Percentiles rank a stretch among this genome's conserved stretches.
Conservation (phyloP, 306 rosid species). For the Prunus mongolica region DNA sequence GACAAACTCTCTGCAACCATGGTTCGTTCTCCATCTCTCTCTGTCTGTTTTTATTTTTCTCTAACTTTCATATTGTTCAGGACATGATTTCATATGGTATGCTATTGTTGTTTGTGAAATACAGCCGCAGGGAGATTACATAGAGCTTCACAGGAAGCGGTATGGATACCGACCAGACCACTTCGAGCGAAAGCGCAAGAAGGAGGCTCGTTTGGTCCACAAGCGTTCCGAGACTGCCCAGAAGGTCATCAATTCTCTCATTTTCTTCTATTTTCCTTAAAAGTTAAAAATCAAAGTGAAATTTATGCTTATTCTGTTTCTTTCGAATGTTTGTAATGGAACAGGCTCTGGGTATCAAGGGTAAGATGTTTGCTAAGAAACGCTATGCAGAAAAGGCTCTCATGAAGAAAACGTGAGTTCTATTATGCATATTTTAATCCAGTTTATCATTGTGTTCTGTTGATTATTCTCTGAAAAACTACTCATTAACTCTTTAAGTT, state of each 20-base stretch:
- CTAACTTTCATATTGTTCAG: background rate
- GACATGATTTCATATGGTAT: background rate
- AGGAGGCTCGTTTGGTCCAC: slow-evolving; percentile 79
- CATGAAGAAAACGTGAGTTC: slow-evolving; percentile 87
- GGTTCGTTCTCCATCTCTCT: slow-evolving; percentile 8
- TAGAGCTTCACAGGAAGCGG: slow-evolving; percentile 81
- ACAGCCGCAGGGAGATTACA: slow-evolving; percentile 98
- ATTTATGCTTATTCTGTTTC: background rate
- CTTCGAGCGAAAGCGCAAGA: slow-evolving; percentile 93
- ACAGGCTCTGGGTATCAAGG: slow-evolving; percentile 81
- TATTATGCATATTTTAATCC: background rate
- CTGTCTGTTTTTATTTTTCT: background rate
- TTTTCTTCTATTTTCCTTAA: background rate
- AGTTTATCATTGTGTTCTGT: background rate
- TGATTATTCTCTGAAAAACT: no score
- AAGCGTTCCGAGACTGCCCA: slow-evolving; percentile 75
- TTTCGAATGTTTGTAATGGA: slow-evolving; percentile 3
- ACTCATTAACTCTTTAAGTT: background rate
- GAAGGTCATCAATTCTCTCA: slow-evolving; percentile 43
- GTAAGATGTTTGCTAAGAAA: slow-evolving; percentile 79
- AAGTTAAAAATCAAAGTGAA: background rate
- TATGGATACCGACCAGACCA: slow-evolving; percentile 82
- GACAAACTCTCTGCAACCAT: slow-evolving; percentile 5
- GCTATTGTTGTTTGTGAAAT: background rate
- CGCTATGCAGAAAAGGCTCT: slow-evolving; percentile 80